phyloP scores from a whole-genome alignment of 768 basidiomycete genomes.

The Lentinula detonsa region DNA sequence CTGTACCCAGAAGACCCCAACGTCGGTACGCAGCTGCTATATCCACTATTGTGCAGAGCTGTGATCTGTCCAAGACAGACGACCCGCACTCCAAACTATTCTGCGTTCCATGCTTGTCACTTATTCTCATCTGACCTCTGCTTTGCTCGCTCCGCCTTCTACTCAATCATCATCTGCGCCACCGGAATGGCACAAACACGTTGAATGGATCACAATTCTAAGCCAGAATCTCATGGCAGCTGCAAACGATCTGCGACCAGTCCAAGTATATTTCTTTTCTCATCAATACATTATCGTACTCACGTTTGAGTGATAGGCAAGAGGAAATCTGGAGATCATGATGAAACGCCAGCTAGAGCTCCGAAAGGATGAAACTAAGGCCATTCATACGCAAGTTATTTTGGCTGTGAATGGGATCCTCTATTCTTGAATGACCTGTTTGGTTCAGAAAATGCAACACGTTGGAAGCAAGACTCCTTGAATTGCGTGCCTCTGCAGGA shows the following conservation, averaged over 20 bases:
- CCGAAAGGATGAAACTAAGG: slow-evolving; percentile 63
- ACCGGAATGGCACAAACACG: slow-evolving; percentile 69
- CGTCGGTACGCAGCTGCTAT: slow-evolving; percentile 39
- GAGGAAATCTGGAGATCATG: slow-evolving; percentile 76
- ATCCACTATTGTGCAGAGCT: neutral
- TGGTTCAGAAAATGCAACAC: slow-evolving; percentile 61
- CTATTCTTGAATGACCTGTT: neutral
- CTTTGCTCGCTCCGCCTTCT: slow-evolving; percentile 64
- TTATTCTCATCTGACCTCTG: slow-evolving; percentile 67
- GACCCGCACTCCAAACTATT: slow-evolving; percentile 65
- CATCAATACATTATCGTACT: neutral
- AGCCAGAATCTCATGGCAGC: slow-evolving; percentile 87
- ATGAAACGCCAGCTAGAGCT: slow-evolving; percentile 75
- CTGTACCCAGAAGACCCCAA: slow-evolving; percentile 72
- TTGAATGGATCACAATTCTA: slow-evolving; percentile 78
- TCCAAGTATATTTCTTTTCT: slow-evolving; percentile 49
- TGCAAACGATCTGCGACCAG: slow-evolving; percentile 83
- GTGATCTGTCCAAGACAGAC: slow-evolving; percentile 50
- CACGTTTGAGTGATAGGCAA: slow-evolving; percentile 41
- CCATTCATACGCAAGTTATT: slow-evolving; percentile 57
- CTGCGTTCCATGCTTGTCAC: slow-evolving; percentile 75
- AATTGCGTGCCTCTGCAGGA: slow-evolving; percentile 37
- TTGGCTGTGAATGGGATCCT: neutral
- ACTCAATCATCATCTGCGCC: slow-evolving; percentile 32
- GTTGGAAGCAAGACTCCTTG: slow-evolving; percentile 56